Conservation (phyloP, 2,329 filamentous ascomycete genomes). For the Pseudohalonectria lignicola region DNA sequence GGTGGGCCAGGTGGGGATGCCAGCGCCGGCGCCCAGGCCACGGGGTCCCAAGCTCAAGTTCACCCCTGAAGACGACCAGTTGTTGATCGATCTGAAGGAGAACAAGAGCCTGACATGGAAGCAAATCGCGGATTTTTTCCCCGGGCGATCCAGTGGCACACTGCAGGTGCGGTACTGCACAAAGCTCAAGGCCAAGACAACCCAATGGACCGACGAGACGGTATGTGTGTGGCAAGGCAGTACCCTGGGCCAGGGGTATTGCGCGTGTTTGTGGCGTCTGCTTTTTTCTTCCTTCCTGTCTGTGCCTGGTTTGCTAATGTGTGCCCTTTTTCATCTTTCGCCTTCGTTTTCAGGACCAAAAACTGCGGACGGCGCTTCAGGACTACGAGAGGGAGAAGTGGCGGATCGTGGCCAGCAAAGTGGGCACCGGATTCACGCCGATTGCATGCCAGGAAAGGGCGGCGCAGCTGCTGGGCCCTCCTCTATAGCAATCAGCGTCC, state of each 20-base stretch:
- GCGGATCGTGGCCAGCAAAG: slow-evolving; percentile 83
- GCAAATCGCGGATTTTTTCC: slow-evolving; percentile 94
- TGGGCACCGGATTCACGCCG: slow-evolving; percentile 82
- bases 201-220: slow-evolving; percentile 87
- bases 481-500: slow-evolving; percentile 45
- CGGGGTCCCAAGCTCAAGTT: slow-evolving; percentile 89
- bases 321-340: too few relatives aligned
- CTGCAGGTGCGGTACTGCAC: slow-evolving; percentile 92
- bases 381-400: slow-evolving; percentile 89
- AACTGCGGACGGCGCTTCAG: slow-evolving; percentile 63
- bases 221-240: too few relatives aligned
- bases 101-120: slow-evolving; percentile 95
- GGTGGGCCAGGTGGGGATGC: slow-evolving; percentile 82
- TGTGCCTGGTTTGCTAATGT: slow-evolving; percentile 7
- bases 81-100: slow-evolving; percentile 85
- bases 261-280: background rate
- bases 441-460: slow-evolving; percentile 77
- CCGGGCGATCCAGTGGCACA: slow-evolving; percentile 79
- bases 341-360: slow-evolving; percentile 49
- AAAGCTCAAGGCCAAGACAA: slow-evolving; percentile 88
- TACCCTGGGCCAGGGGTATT: too few relatives aligned
- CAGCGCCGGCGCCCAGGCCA: slow-evolving; percentile 66
- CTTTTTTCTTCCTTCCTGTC: background rate
- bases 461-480: slow-evolving; percentile 44
- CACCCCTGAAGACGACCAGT: slow-evolving; percentile 79